Evolutionary conservation across 345 rosid species (phyloP).

Genomic region (Pistacia vera): DNA sequence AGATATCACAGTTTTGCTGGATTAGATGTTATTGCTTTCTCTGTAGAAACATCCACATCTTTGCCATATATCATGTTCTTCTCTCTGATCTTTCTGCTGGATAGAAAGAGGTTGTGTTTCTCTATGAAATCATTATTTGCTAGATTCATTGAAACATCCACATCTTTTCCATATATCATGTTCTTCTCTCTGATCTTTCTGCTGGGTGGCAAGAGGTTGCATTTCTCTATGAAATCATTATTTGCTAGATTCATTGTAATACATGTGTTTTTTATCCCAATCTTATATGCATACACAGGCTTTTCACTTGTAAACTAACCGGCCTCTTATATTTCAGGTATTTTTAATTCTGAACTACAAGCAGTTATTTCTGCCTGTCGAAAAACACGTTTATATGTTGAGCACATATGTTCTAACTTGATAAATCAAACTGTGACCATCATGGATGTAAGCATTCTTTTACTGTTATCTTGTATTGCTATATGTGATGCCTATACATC

Average conservation of each 20-base stretch:
- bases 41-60: background rate
- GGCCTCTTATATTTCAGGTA: slow-evolving; percentile 41
- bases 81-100: slow-evolving; percentile 3
- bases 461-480: slow-evolving; percentile 1
- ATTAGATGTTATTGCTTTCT: background rate
- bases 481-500: background rate
- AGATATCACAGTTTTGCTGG: slow-evolving; percentile 1
- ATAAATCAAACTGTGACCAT: slow-evolving; percentile 55
- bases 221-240: slow-evolving; percentile 1
- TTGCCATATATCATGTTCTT: background rate
- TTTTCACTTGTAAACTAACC: slow-evolving; percentile 16
- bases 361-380: slow-evolving; percentile 71
- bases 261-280: background rate
- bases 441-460: slow-evolving; percentile 55
- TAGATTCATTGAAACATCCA: background rate
- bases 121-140: background rate
- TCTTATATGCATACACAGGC: background rate
- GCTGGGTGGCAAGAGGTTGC: slow-evolving; percentile 14
- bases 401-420: slow-evolving; percentile 54
- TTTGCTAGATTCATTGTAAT: slow-evolving; percentile 1
- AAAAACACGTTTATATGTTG: slow-evolving; percentile 64
- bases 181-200: background rate
- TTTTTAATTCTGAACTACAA: slow-evolving; percentile 64
- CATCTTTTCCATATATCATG: background rate
- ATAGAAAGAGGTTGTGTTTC: slow-evolving; percentile 8